Evolutionary conservation across 1,284 basidiomycete species (phyloP), one percentile per base, ranked within the genome.

Genomic region (Tylopilus sp.): DNA sequence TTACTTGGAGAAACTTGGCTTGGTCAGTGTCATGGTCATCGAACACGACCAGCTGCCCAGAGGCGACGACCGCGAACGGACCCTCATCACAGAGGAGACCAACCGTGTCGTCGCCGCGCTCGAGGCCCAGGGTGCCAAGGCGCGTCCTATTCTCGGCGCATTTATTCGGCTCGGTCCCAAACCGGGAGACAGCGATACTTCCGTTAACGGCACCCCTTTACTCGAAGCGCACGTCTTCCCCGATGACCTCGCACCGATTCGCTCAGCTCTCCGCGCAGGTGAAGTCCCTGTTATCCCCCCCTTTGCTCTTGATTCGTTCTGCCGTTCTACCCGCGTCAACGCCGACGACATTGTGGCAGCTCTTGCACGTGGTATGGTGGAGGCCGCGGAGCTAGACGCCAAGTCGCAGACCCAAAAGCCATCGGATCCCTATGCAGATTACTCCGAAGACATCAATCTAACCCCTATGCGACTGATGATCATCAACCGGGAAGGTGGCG

Each of bases 241-340:
- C 5, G 80, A 84, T 50, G 92, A 94, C 56, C 81, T 98, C 51
- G 79, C 85, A 43, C 84, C 88, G 39, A 87, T 99, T 53, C 87
- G 92, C 26, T 90, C 90, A 41, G 92, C 97, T 4, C 83, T 99
- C 52, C 83, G 85, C 50, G 85, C 92, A 17, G 92, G 94, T 24
- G 95, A 98, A 74, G 98, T 98, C 53, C 97, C 97, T 5, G 94
- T 99, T 24, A 83, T 99, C 43, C 81, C 94, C n/a, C 96, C 96
- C 5, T 84, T 98, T 50, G 95, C 94, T 1, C 79, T 98, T 17
- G 94, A 98, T 69, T 91, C 92, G 4, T 90, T 89, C 64, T 93
- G 90, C 68, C 86, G 91, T 43, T 90, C 90, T 17, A 83, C 91
- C 25, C 88, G 94, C 48, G 82, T 98, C 40, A 84, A 89, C 54